Conservation (phyloP, 2,329 filamentous ascomycete species). For the Penicillium sp. region DNA sequence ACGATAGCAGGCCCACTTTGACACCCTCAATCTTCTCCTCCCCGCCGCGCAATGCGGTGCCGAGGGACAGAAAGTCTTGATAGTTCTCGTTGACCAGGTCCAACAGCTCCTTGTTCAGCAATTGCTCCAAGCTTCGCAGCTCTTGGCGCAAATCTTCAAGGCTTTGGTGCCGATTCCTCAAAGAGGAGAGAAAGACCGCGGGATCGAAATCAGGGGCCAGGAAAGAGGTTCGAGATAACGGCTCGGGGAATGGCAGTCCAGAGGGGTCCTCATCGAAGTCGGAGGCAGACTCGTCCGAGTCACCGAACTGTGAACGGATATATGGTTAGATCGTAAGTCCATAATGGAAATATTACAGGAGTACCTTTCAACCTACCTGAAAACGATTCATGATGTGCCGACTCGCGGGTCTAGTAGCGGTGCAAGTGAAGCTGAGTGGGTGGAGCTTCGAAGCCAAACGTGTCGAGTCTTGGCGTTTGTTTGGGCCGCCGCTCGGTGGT, state of each 20-base stretch:
- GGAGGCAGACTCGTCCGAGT: constrained; percentile 51
- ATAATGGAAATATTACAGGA: not conserved
- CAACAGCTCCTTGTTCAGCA: constrained; percentile 82
- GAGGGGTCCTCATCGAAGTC: constrained; percentile 62
- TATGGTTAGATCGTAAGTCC: not conserved
- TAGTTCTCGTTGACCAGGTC: constrained; percentile 97
- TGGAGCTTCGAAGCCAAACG: constrained; percentile 19
- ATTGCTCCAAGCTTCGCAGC: constrained; percentile 75
- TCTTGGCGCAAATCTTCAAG: constrained; percentile 90
- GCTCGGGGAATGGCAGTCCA: constrained; percentile 83
- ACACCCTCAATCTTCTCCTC: constrained; percentile 92
- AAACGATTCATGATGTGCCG: constrained; percentile 37
- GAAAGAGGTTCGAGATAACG: constrained; percentile 82
- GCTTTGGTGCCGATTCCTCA: constrained; percentile 88
- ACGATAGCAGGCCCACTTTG: constrained; percentile 81
- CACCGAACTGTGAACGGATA: constrained; percentile 45
- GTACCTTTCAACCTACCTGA: constrained; percentile 33
- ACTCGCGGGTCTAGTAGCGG: constrained; percentile 12
- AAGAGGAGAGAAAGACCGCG: constrained; percentile 77
- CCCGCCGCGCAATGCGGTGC: constrained; percentile 78
- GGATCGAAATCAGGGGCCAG: constrained; percentile 77
- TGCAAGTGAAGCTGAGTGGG: constrained; percentile 15
- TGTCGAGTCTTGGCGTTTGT: constrained; percentile 28
- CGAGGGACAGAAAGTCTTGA: constrained; percentile 83
- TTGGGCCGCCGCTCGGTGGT: constrained; percentile 9